phyloP scores from a whole-genome alignment of 306 rosid genomes.

The Rosa lucieae region DNA sequence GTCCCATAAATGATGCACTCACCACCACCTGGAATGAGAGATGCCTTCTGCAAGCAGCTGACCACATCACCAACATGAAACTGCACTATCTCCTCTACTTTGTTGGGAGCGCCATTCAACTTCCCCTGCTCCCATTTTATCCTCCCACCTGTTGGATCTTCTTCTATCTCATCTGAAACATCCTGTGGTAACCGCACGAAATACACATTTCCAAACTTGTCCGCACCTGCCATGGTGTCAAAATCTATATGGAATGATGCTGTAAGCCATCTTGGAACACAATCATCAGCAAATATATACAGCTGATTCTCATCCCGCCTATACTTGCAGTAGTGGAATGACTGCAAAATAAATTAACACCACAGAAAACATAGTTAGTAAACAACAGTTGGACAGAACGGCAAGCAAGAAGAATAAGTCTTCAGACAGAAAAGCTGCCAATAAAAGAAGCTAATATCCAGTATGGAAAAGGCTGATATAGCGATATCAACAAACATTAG shows the following conservation, averaged over 20 bases:
- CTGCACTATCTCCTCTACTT: conserved; percentile 94
- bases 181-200: conserved; percentile 91
- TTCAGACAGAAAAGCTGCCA: background rate
- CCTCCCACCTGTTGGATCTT: conserved; percentile 98
- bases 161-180: conserved; percentile 98
- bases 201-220: conserved; percentile 92
- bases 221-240: conserved; percentile 98
- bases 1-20: conserved; percentile 94
- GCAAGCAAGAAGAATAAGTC: background rate
- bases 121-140: conserved; percentile 99
- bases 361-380: conserved; percentile 19
- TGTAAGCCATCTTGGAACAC: conserved; percentile 97
- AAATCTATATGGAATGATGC: conserved; percentile 95
- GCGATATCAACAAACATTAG: background rate
- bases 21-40: conserved; percentile 97
- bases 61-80: conserved; percentile 85
- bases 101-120: conserved; percentile 96
- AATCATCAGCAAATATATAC: conserved; percentile 93
- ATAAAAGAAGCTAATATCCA: background rate
- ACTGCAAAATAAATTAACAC: conserved; percentile 46
- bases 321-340: conserved; percentile 99
- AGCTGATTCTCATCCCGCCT: conserved; percentile 96
- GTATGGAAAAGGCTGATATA: background rate
- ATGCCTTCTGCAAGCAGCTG: conserved; percentile 88
- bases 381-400: background rate